Conservation (phyloP, 768 basidiomycete species). For the Paxillus ammoniavirescens region DNA sequence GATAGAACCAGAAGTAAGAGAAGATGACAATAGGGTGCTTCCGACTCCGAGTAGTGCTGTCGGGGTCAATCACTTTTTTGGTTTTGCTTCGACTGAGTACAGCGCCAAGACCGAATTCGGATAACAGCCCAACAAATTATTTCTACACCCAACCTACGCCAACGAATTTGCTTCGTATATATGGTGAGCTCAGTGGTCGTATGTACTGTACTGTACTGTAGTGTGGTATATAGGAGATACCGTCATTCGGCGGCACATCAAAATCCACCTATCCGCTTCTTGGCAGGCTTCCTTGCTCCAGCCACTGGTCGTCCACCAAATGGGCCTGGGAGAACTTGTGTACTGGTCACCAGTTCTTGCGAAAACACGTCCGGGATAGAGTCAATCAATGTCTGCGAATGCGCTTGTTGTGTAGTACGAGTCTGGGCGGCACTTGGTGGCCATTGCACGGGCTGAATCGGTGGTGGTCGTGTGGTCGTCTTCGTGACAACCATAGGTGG, state of each 20-base stretch:
- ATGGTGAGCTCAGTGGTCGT: conserved; percentile 1
- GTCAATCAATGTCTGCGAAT: conserved; percentile 17
- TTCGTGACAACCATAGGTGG: conserved; percentile 42
- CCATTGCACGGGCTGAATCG: conserved; percentile 5
- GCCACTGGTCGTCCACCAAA: conserved; percentile 59
- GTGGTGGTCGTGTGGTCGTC: conserved; percentile 20
- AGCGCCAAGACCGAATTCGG: no score
- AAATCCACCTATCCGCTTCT: conserved; percentile 77
- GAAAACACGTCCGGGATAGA: conserved; percentile 18
- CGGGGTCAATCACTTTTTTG: no score
- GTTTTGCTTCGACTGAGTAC: no score
- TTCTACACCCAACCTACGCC: no score
- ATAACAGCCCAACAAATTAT: no score
- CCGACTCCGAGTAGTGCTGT: no score
- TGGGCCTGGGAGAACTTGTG: conserved; percentile 69
- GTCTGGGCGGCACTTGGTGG: conserved; percentile 4
- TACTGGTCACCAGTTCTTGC: conserved; percentile 55
- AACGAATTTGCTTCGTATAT: no score
- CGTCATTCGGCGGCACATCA: conserved; percentile 29
- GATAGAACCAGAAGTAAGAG: conserved; percentile 18
- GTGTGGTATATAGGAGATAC: no score
- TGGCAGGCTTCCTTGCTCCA: conserved; percentile 48
- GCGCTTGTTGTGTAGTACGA: conserved; percentile 12
- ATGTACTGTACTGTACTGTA: conserved; percentile 15
- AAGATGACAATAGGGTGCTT: no score